Evolutionary conservation across 345 rosid genomes (phyloP).

Genomic region (Dovyalis caffra): DNA sequence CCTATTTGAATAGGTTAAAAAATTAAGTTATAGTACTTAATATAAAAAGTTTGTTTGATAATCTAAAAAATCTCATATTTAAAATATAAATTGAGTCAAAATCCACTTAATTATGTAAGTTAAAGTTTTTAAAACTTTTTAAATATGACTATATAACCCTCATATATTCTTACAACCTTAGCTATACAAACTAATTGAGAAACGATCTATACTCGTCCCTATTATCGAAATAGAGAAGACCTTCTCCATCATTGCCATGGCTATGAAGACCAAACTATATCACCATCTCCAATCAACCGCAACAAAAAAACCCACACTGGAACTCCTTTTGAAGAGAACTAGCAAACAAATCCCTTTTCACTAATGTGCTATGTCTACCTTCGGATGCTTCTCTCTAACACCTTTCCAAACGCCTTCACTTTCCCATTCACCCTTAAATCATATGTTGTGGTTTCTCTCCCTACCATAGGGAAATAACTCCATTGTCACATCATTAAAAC

Average conservation of each 20-base stretch:
- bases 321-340: constrained; percentile 58
- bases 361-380: constrained; percentile 54
- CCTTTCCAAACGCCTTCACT: constrained; percentile 65
- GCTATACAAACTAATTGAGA: too few species aligned
- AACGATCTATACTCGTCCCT: too few species aligned
- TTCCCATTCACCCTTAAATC: constrained; percentile 88
- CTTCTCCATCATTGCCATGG: neutral
- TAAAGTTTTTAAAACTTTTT: too few species aligned
- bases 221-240: too few species aligned
- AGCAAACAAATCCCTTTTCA: constrained; percentile 49
- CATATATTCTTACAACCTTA: too few species aligned
- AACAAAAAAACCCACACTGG: constrained; percentile 39
- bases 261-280: constrained; percentile 3
- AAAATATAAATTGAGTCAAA: too few species aligned
- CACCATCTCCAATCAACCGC: neutral
- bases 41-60: too few species aligned
- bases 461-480: constrained; percentile 56
- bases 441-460: constrained; percentile 63
- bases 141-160: too few species aligned
- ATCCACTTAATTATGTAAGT: too few species aligned
- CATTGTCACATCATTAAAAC: constrained; percentile 58
- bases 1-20: too few species aligned
- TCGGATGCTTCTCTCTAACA: constrained; percentile 69
- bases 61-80: too few species aligned
- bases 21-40: too few species aligned